phyloP scores from a whole-genome alignment of 2,329 filamentous ascomycete genomes.

The Aspergillus aculeatinus region DNA sequence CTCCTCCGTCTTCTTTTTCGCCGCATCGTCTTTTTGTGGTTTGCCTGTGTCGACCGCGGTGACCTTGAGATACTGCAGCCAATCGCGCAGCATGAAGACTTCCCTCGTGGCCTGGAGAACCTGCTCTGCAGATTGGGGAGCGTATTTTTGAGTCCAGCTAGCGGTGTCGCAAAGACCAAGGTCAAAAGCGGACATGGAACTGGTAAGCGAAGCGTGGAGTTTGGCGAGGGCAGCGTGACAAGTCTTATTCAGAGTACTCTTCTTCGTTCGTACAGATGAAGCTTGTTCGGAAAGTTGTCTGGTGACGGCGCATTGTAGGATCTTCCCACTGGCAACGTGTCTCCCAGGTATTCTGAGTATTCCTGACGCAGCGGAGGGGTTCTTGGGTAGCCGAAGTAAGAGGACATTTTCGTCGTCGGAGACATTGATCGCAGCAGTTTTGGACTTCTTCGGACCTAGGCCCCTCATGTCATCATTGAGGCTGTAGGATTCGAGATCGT shows the following conservation, averaged over 20 bases:
- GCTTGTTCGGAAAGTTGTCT: slow-evolving; percentile 29
- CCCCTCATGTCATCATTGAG: background rate
- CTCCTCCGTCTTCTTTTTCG: slow-evolving; percentile 24
- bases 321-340: slow-evolving; percentile 30
- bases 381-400: slow-evolving; percentile 1
- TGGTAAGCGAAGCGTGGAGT: slow-evolving; percentile 61
- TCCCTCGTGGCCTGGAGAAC: slow-evolving; percentile 76
- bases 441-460: slow-evolving; percentile 39
- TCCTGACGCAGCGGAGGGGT: background rate
- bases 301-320: slow-evolving; percentile 29
- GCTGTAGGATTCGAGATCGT: background rate
- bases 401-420: slow-evolving; percentile 36
- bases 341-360: slow-evolving; percentile 31
- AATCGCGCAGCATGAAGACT: slow-evolving; percentile 69
- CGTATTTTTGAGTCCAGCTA: slow-evolving; percentile 82
- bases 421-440: slow-evolving; percentile 34
- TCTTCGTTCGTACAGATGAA: slow-evolving; percentile 4
- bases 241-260: slow-evolving; percentile 5
- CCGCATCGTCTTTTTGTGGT: slow-evolving; percentile 27
- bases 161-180: slow-evolving; percentile 69
- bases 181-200: slow-evolving; percentile 75
- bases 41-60: slow-evolving; percentile 68
- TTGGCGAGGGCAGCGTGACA: slow-evolving; percentile 60
- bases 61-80: slow-evolving; percentile 75
- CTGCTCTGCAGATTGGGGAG: slow-evolving; percentile 65